Percentiles rank a stretch among this genome's conserved stretches.
phyloP scores from a whole-genome alignment of 441 rosid species.

The Populus hybrid region DNA sequence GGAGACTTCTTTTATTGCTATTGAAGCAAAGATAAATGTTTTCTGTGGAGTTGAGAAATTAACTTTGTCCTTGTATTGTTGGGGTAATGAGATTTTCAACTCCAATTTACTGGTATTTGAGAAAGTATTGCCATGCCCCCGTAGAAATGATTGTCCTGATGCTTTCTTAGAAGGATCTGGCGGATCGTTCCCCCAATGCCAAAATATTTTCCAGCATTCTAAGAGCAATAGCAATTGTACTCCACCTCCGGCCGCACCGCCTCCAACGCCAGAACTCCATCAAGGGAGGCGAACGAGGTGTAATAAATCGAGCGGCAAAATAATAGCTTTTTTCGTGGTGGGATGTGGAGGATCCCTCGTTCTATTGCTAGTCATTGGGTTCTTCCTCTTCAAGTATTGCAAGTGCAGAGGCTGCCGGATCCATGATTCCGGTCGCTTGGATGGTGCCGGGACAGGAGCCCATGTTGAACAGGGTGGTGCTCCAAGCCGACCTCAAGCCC shows the following conservation, averaged over 20 bases:
- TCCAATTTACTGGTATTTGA: conserved; percentile 26
- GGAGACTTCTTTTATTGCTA: conserved; percentile 20
- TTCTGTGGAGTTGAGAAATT: conserved; percentile 44
- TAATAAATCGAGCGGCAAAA: conserved; percentile 32
- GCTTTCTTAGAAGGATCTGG: conserved; percentile 26
- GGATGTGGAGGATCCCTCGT: conserved; percentile 60
- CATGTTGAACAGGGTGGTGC: not conserved
- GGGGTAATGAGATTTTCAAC: conserved; percentile 39
- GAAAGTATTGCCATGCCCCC: conserved; percentile 45
- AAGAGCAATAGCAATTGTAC: not conserved
- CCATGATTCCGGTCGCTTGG: conserved; percentile 71
- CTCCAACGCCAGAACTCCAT: not conserved
- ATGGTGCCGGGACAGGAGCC: conserved; percentile 23
- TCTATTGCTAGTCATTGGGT: conserved; percentile 34
- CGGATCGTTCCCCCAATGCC: conserved; percentile 21
- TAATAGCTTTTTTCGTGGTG: conserved; percentile 50
- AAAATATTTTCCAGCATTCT: conserved; percentile 29
- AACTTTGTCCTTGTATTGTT: conserved; percentile 44
- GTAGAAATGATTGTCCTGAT: conserved; percentile 31
- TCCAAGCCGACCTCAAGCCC: conserved; percentile 5
- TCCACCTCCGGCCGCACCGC: not conserved
- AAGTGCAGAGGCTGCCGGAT: conserved; percentile 47
- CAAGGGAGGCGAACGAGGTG: not conserved
- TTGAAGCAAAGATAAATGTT: conserved; percentile 45
- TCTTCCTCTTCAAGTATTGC: conserved; percentile 41